Evolutionary conservation across 768 basidiomycete genomes (phyloP).

Genomic region (Boletus subparvulus): DNA sequence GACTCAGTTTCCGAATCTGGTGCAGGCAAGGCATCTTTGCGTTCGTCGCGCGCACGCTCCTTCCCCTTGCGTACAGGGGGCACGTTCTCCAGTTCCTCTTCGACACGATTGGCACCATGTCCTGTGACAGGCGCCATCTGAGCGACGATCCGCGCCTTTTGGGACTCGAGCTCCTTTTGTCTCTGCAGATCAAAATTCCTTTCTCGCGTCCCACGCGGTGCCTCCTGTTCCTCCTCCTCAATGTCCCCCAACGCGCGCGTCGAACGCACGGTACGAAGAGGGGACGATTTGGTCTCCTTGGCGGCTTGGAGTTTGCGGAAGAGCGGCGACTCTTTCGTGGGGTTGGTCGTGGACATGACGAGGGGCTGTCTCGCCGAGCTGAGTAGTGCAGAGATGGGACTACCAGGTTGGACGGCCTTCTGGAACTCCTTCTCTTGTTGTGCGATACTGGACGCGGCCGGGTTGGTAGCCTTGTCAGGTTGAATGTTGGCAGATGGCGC

Average conservation of each 20-base stretch:
- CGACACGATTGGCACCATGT: conserved; percentile 29
- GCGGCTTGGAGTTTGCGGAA: conserved; percentile 59
- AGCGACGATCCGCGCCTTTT: conserved; percentile 91
- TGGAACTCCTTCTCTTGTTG: conserved; percentile 97
- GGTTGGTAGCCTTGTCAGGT: conserved; percentile 33
- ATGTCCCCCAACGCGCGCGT: conserved; percentile 46
- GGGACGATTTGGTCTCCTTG: conserved; percentile 50
- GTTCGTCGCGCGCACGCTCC: conserved; percentile 28
- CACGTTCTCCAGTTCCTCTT: conserved; percentile 37
- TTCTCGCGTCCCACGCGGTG: conserved; percentile 39
- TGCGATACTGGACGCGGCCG: conserved; percentile 60
- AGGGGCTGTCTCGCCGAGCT: conserved; percentile 87
- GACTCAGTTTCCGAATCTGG: conserved; percentile 24
- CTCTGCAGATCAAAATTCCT: conserved; percentile 43
- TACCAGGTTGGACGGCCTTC: conserved; percentile 91
- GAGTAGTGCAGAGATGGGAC: conserved; percentile 89
- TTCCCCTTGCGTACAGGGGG: conserved; percentile 34
- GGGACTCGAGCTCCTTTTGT: conserved; percentile 79
- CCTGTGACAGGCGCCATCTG: conserved; percentile 72
- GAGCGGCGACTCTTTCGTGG: conserved; percentile 35
- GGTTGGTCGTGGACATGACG: conserved; percentile 58
- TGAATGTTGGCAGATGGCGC: conserved; percentile 22
- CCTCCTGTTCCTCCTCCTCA: conserved; percentile 42
- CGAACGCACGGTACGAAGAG: conserved; percentile 45
- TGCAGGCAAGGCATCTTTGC: conserved; percentile 11